Evolutionary conservation across 1,139 yeast genomes (phyloP), one percentile per base, ranked within the genome.

Genomic region (Meyerozyma athensensis): DNA sequence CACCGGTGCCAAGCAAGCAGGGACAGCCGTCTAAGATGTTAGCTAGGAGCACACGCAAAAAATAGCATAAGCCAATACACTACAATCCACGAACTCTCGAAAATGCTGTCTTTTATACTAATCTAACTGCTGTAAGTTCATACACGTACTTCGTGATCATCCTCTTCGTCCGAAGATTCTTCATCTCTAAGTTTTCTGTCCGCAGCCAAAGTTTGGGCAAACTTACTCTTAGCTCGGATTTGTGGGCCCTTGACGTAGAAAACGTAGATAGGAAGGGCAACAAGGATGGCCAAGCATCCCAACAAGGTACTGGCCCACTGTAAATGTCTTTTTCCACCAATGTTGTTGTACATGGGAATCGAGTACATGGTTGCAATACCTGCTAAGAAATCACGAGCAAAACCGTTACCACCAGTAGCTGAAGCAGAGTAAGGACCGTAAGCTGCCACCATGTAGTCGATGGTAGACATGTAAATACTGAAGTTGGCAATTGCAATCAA

Each of bases 41-140:
- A 36, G 73, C 74, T 14, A 49, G 75, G 46, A 68, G 72, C 43
- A 60, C 58, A 28, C 56, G 74, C 45, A 65, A 62, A 42, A 65
- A 63, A 49, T 63, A 50, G 32, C 32, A 28, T 28, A 23, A n/a
- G n/a, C 9, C 28, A 24, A 24, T 24, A 24, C 14, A 24, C 28
- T 19, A 19, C 22, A 8, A 6, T 8, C 6, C 22, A 19, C 22
- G 8, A 19, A 19, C 22, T 19, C 22, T 6, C 8, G 22, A 6
- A 8, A 7, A 7, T 19, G 22, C 8, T 19, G 22, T 7, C 22
- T 8, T 6, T 19, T 19, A 19, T 6, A 19, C 8, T 6, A 21
- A 21, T 4, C 7, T n/a, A n/a, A 13, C 12, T n/a, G 10, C 5
- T 5, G 13, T n/a, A 22, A 5, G 26, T 5, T 24, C 13, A 24